A percentile compares a stretch with the other conserved stretches of the same genome.
Evolutionary conservation across 2,329 filamentous ascomycete genomes (phyloP).

Genomic region (Fusarium keratoplasticum): DNA sequence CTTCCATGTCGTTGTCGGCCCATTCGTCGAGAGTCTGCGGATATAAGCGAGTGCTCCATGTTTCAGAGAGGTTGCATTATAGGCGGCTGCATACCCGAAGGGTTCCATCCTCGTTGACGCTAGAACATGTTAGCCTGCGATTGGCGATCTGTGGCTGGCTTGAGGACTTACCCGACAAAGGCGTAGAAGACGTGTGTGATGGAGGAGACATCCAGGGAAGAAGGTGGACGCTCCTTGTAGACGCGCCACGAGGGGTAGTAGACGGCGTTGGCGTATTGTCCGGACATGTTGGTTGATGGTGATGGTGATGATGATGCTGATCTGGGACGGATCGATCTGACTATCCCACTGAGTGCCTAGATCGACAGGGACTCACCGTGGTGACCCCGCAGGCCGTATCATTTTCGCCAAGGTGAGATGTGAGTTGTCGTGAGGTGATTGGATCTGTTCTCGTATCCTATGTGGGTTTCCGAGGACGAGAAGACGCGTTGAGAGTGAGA

Average conservation of each 20-base stretch:
- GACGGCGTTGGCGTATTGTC: constrained; percentile 52
- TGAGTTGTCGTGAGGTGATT: constrained; percentile 5
- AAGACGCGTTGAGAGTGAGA: background rate
- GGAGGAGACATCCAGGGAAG: constrained; percentile 64
- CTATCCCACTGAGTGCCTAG: background rate
- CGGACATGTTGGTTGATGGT: constrained; percentile 8
- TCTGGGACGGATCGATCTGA: constrained; percentile 12
- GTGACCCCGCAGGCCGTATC: constrained; percentile 15
- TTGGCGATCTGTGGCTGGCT: background rate
- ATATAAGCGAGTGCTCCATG: background rate
- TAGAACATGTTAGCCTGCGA: constrained; percentile 34
- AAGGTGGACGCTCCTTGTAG: constrained; percentile 70
- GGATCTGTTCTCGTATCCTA: background rate
- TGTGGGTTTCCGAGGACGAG: background rate
- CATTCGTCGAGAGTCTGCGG: constrained; percentile 67
- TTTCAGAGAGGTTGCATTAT: background rate
- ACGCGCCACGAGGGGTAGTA: constrained; percentile 76
- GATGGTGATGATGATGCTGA: background rate
- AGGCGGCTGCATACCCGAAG: constrained; percentile 53
- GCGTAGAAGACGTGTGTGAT: constrained; percentile 75
- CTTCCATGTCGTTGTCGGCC: constrained; percentile 69
- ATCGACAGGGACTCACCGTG: constrained; percentile 10
- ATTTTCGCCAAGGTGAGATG: constrained; percentile 10
- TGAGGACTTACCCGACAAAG: constrained; percentile 62
- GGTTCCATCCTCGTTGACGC: constrained; percentile 49